These are phyloP conservation scores for Fusarium protoensiforme DNA, from an alignment of 2,329 filamentous ascomycete genomes.

Conservation along the genomic window DNA sequence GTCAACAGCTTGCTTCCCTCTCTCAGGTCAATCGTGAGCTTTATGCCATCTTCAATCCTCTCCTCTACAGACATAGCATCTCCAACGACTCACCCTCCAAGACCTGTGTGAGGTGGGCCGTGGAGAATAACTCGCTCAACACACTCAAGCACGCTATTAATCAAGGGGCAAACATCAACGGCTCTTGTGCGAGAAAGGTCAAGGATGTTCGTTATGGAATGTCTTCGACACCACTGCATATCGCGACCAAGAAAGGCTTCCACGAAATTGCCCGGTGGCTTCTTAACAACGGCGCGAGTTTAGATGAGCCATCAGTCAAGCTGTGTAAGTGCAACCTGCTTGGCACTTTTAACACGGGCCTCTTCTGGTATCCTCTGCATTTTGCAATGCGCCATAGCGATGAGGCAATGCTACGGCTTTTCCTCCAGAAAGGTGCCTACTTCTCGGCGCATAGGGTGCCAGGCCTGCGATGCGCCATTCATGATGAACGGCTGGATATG, in stretches of 20 bases:
- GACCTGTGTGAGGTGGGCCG: conserved; percentile 2
- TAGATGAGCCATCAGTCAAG: neutral
- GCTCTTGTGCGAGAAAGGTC: neutral
- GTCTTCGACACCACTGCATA: conserved; percentile 5
- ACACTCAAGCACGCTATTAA: conserved; percentile 8
- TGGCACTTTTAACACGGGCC: neutral
- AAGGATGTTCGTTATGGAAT: neutral
- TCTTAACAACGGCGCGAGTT: conserved; percentile 5
- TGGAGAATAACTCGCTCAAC: neutral
- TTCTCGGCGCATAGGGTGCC: neutral
- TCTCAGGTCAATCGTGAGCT: neutral
- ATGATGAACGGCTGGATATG: neutral
- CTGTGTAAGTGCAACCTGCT: neutral
- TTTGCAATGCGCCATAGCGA: neutral
- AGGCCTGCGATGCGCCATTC: neutral
- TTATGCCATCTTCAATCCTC: conserved; percentile 3
- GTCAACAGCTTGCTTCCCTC: neutral
- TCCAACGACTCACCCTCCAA: neutral
- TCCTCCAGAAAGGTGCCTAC: neutral
- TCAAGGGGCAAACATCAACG: conserved; percentile 6
- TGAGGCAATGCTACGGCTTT: neutral
- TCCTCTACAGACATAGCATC: conserved; percentile 7
- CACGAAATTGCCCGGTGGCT: conserved; percentile 14
- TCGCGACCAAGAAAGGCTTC: neutral
- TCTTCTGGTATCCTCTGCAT: conserved; percentile 11